A percentile compares a stretch with the other conserved stretches of the same genome.
phyloP scores from a whole-genome alignment of 441 rosid species.

The Pelargonium australe region DNA sequence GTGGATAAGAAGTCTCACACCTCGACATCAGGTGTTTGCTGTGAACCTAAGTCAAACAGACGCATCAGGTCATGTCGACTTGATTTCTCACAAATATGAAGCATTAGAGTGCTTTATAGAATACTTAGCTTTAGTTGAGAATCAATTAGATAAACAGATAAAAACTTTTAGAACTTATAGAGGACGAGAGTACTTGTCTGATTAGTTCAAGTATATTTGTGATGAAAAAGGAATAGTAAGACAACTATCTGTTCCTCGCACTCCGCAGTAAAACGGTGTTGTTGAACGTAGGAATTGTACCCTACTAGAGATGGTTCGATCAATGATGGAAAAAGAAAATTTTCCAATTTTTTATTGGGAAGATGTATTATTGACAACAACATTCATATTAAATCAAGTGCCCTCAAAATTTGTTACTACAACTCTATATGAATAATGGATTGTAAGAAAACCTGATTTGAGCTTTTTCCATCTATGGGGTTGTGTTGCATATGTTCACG shows the following conservation, averaged over 20 bases:
- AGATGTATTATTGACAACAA: not conserved
- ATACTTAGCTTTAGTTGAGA: not conserved
- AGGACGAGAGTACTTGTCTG: not conserved
- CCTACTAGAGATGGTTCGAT: not conserved
- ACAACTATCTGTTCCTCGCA: not conserved
- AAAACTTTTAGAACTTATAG: not conserved
- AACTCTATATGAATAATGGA: not conserved
- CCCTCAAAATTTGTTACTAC: not conserved
- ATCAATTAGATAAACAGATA: conserved; percentile 7
- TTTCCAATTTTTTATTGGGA: not conserved
- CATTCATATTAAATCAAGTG: conserved; percentile 1
- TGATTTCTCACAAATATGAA: conserved; percentile 12
- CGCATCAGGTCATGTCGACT: not conserved
- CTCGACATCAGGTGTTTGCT: too few relatives aligned
- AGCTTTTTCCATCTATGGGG: not conserved
- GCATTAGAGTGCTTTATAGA: not conserved
- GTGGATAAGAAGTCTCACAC: too few relatives aligned
- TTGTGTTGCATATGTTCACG: not conserved
- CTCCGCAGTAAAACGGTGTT: not conserved
- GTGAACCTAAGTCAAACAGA: too few relatives aligned
- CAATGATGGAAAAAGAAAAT: not conserved
- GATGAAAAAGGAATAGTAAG: conserved; percentile 9
- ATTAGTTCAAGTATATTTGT: not conserved
- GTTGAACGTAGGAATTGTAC: conserved; percentile 7
- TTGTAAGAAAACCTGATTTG: conserved; percentile 1